These are phyloP conservation scores for Limnanthes douglasii DNA, from an alignment of 345 rosid genomes.

Conservation along the genomic window DNA sequence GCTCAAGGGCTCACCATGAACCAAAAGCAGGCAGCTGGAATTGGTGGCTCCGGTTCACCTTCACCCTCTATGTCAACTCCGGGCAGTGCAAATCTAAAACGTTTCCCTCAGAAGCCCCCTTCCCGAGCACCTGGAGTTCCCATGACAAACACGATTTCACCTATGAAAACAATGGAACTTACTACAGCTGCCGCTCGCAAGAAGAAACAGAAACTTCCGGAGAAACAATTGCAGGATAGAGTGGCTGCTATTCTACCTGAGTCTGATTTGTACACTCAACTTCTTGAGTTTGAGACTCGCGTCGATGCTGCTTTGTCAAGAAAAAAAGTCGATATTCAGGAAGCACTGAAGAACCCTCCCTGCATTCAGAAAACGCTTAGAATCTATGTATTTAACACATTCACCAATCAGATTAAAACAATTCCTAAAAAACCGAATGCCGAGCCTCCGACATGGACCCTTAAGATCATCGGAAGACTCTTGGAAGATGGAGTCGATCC, in stretches of 20 bases:
- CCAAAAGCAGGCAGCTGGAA: constrained; percentile 37
- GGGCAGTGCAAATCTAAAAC: constrained; percentile 36
- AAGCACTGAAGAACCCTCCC: constrained; percentile 88
- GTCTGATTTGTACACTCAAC: constrained; percentile 92
- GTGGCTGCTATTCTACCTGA: constrained; percentile 95
- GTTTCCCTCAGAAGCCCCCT: constrained; percentile 60
- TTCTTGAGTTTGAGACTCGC: constrained; percentile 88
- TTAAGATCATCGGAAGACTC: constrained; percentile 84
- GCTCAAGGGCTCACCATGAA: constrained; percentile 48
- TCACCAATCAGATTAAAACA: constrained; percentile 66
- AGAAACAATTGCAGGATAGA: constrained; percentile 75
- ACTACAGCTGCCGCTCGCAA: constrained; percentile 52
- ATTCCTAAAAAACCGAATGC: constrained; percentile 74
- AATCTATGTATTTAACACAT: constrained; percentile 80
- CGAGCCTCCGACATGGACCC: constrained; percentile 91
- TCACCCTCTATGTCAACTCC: constrained; percentile 54
- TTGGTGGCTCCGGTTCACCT: constrained; percentile 53
- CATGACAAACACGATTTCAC: constrained; percentile 38
- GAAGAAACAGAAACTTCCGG: constrained; percentile 94
- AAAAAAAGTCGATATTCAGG: constrained; percentile 95
- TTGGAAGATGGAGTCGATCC: constrained; percentile 92
- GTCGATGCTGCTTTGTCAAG: constrained; percentile 82
- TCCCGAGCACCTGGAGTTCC: constrained; percentile 67
- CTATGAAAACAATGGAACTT: constrained; percentile 70
- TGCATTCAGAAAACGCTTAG: constrained; percentile 82